Conservation (phyloP, 139 green algal species). For the Chlorella sp. region DNA sequence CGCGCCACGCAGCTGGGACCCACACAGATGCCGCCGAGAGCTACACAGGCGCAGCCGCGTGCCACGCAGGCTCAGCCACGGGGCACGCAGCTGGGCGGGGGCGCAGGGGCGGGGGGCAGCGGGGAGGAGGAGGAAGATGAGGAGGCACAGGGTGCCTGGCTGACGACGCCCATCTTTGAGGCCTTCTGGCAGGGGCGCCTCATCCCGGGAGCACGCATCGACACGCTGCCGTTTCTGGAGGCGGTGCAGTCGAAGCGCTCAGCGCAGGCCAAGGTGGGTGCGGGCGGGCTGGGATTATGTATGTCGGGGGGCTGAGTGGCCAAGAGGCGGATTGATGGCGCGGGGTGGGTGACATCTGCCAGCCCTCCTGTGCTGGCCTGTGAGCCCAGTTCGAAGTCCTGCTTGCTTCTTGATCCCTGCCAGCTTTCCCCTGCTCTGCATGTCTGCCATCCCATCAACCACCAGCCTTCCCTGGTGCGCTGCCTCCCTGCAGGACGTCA, state of each 20-base stretch:
- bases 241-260: constrained; percentile 60
- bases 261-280: constrained; percentile 40
- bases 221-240: constrained; percentile 79
- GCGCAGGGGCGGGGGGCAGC: neutral
- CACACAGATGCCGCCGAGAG: constrained; percentile 12
- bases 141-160: constrained; percentile 9
- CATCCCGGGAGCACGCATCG: constrained; percentile 77
- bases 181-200: constrained; percentile 85
- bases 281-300: no score
- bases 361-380: no score
- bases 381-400: no score
- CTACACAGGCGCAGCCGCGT: constrained; percentile 13
- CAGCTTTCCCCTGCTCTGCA: neutral
- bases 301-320: neutral
- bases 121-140: constrained; percentile 27
- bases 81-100: neutral
- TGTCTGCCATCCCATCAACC: neutral
- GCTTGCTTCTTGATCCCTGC: neutral
- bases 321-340: neutral
- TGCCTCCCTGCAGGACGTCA: constrained; percentile 47
- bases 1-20: neutral
- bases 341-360: no score
- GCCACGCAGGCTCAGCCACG: neutral
- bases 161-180: constrained; percentile 37
- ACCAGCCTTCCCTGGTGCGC: neutral